These are phyloP conservation scores for Cryptosporidium sp. DNA, from an alignment of 169 alveolate genomes.

Conservation along the genomic window DNA sequence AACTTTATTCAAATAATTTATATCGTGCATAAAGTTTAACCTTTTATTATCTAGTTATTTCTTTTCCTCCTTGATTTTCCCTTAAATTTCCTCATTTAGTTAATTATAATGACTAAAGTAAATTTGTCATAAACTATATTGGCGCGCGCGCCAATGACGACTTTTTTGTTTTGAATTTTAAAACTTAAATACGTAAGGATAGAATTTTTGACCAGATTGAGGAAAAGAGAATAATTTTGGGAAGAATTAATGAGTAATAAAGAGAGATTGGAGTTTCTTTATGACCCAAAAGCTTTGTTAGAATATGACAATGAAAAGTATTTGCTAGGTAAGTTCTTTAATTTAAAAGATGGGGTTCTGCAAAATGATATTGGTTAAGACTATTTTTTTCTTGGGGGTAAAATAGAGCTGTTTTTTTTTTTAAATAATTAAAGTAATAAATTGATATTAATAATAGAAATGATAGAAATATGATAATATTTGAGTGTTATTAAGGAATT, in stretches of 20 bases:
- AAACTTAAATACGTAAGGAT: too few relatives aligned
- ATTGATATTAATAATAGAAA: too few relatives aligned
- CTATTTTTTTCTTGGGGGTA: not conserved
- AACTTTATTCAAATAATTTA: not conserved
- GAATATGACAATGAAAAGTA: constrained; percentile 72
- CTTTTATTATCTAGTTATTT: not conserved
- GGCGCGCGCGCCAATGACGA: not conserved
- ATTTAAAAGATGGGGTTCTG: not conserved
- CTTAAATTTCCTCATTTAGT: not conserved
- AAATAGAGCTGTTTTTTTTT: not conserved
- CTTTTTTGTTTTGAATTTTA: not conserved
- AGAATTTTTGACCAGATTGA: not conserved
- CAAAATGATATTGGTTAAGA: not conserved
- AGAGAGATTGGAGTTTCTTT: constrained; percentile 68
- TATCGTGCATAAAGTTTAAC: not conserved
- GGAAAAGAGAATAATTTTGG: constrained; percentile 2
- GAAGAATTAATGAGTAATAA: constrained; percentile 10
- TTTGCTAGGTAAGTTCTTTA: constrained; percentile 50
- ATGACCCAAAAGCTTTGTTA: constrained; percentile 54
- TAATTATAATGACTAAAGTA: too few relatives aligned
- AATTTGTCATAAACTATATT: not conserved
- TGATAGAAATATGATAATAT: too few relatives aligned
- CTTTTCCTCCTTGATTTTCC: not conserved
- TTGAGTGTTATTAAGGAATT: too few relatives aligned
- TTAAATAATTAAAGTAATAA: not conserved